Percentiles rank a stretch among this genome's conserved stretches.
Evolutionary conservation across 2,329 filamentous ascomycete species (phyloP).

Genomic region (Aspergillus brasiliensis): DNA sequence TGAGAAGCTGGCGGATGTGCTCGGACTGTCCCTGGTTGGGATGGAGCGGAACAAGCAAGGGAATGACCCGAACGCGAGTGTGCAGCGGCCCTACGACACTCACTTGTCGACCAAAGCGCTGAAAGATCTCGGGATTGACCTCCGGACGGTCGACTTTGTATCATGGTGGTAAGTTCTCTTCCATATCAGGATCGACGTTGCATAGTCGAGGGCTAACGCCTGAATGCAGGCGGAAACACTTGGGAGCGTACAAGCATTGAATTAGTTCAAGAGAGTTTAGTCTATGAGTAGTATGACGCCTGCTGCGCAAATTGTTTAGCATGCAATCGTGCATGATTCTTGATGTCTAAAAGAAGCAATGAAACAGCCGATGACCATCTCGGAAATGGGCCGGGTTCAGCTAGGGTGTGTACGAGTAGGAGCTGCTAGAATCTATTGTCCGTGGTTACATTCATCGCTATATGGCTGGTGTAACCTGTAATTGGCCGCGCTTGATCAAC

Average conservation of each 20-base stretch:
- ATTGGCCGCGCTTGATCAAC: no score
- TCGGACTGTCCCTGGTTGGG: constrained; percentile 69
- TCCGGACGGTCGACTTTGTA: constrained; percentile 72
- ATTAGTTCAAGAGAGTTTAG: background rate
- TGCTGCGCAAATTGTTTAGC: background rate
- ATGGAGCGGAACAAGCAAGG: constrained; percentile 69
- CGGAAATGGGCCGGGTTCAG: background rate
- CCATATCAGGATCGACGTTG: constrained; percentile 13
- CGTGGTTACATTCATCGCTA: no score
- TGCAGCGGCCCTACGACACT: constrained; percentile 83
- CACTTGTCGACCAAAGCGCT: constrained; percentile 78
- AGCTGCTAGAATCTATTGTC: background rate
- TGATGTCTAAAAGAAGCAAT: background rate
- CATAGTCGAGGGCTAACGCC: constrained; percentile 12
- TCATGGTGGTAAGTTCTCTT: constrained; percentile 69
- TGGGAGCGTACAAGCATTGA: constrained; percentile 33
- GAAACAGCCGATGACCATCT: background rate
- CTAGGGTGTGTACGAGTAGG: background rate
- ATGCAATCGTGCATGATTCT: background rate
- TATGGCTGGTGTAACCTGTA: no score
- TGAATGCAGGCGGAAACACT: constrained; percentile 32
- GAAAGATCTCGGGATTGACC: constrained; percentile 72
- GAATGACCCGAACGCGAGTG: constrained; percentile 69
- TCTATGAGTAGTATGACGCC: no score
- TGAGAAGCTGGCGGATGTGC: constrained; percentile 73